phyloP scores from a whole-genome alignment of 176 grass and related monocot genomes.

The Pharus latifolius region DNA sequence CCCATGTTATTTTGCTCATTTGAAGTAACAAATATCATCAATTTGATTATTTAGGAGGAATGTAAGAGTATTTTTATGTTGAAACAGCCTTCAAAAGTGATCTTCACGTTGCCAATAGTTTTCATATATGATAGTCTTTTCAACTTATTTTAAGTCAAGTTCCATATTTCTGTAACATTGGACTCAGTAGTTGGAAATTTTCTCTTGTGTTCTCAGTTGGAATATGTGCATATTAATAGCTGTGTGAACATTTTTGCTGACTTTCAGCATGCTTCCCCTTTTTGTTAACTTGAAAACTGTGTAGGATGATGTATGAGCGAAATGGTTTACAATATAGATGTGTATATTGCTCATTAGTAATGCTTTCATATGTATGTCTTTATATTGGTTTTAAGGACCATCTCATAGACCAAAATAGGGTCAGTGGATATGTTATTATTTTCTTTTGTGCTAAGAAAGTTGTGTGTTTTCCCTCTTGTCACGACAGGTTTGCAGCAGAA shows the following conservation, averaged over 20 bases:
- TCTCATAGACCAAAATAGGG: too few species aligned
- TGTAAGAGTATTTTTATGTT: neutral
- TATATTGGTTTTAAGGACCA: neutral
- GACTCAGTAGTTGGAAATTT: neutral
- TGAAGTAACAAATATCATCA: neutral
- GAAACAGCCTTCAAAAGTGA: too few species aligned
- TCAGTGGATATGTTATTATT: neutral
- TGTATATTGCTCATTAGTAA: neutral
- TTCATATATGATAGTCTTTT: neutral
- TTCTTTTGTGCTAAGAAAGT: neutral
- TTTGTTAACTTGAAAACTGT: neutral
- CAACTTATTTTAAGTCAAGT: neutral
- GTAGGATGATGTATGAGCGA: neutral
- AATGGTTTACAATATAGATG: neutral
- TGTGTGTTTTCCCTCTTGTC: neutral
- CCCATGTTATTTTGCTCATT: neutral
- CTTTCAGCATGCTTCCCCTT: neutral
- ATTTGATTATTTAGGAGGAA: neutral
- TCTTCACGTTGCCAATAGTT: too few species aligned
- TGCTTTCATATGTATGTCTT: neutral
- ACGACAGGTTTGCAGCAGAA: constrained; percentile 79
- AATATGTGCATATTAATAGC: neutral
- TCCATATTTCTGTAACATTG: neutral
- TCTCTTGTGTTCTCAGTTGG: neutral
- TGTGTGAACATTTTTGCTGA: neutral